phyloP scores from a whole-genome alignment of 257 asterid genomes.

The Ilex asprella region DNA sequence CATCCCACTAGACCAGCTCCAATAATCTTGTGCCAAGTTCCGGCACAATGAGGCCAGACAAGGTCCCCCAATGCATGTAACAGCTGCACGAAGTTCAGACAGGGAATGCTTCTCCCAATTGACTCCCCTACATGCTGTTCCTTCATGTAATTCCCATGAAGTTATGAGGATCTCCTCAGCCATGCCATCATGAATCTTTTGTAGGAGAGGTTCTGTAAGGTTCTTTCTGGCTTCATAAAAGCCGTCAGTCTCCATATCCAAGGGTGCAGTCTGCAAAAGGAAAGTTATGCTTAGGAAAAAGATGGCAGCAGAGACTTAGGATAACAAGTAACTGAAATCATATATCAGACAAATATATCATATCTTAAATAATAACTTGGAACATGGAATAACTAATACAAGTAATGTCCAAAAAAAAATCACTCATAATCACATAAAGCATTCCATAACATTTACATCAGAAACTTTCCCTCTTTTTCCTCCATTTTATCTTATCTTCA shows the following conservation, averaged over 20 bases:
- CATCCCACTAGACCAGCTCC: constrained; percentile 99
- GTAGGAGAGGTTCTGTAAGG: constrained; percentile 55
- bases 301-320: too few relatives aligned
- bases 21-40: constrained; percentile 82
- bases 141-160: constrained; percentile 58
- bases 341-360: too few relatives aligned
- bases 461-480: too few relatives aligned
- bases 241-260: constrained; percentile 80
- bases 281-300: too few relatives aligned
- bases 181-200: constrained; percentile 61
- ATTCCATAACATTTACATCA: too few relatives aligned
- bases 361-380: too few relatives aligned
- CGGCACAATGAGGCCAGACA: constrained; percentile 72
- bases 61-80: constrained; percentile 73
- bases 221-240: constrained; percentile 62
- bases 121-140: constrained; percentile 82
- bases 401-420: too few relatives aligned
- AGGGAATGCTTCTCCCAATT: constrained; percentile 80
- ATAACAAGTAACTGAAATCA: too few relatives aligned
- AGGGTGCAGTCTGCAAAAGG: constrained; percentile 72
- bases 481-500: too few relatives aligned
- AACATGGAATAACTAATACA: too few relatives aligned
- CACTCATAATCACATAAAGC: too few relatives aligned
- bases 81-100: constrained; percentile 64
- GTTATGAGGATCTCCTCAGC: constrained; percentile 79